Percentiles rank a stretch among this genome's conserved stretches.
Conservation (phyloP, 2,329 filamentous ascomycete genomes). For the Cordyceps farinosa region DNA sequence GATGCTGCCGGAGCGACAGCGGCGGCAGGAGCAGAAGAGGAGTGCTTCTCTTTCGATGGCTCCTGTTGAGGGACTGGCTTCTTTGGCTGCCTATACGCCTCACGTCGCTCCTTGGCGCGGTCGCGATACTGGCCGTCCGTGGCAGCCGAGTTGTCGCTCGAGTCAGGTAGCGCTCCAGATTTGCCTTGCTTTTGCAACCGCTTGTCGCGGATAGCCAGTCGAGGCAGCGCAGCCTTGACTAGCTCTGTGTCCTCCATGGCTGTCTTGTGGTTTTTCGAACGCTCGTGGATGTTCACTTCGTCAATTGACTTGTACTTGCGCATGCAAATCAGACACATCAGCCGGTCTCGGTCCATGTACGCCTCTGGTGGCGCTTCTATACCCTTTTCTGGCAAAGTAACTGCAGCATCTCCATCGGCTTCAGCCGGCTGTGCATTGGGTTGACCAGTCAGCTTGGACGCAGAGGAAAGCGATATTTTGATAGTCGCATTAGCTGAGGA, state of each 20-base stretch:
- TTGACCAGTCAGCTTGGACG: conserved; percentile 5
- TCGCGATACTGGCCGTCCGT: conserved; percentile 53
- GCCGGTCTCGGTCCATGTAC: conserved; percentile 54
- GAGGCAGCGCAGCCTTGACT: conserved; percentile 47
- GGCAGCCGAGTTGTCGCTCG: conserved; percentile 23
- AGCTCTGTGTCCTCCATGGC: conserved; percentile 38
- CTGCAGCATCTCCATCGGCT: conserved; percentile 22
- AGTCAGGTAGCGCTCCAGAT: conserved; percentile 15
- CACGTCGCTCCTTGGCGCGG: conserved; percentile 63
- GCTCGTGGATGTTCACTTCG: conserved; percentile 41
- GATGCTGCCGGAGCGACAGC: conserved; percentile 42
- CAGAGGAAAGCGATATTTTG: conserved; percentile 21
- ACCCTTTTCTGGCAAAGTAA: conserved; percentile 14
- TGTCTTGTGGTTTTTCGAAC: conserved; percentile 40
- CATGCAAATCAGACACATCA: conserved; percentile 46
- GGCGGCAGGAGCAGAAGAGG: conserved; percentile 10
- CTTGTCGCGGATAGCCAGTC: conserved; percentile 39
- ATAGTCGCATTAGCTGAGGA: conserved; percentile 19
- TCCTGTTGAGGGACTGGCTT: conserved; percentile 40
- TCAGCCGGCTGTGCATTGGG: conserved; percentile 6
- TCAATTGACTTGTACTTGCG: conserved; percentile 44
- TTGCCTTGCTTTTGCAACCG: conserved; percentile 30
- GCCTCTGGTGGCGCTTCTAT: conserved; percentile 33
- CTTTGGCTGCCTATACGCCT: conserved; percentile 58
- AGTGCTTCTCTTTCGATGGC: not conserved